These are phyloP conservation scores for Pythium folliculosum DNA, from an alignment of 352 stramenopile species.

Conservation along the genomic window DNA sequence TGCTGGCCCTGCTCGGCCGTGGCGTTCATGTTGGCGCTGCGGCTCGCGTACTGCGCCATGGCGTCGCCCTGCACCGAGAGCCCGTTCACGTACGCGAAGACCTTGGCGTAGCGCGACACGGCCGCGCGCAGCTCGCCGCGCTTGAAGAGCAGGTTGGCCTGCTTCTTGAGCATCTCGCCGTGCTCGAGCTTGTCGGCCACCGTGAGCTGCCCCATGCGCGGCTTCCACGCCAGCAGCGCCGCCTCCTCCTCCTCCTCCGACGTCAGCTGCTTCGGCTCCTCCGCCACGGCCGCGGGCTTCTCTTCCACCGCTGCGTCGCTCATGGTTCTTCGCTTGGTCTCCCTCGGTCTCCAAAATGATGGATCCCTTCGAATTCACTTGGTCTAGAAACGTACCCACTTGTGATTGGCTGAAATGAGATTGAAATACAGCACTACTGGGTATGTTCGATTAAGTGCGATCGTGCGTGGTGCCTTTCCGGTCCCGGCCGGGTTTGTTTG, in stretches of 20 bases:
- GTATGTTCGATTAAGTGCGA: slow-evolving; percentile 7
- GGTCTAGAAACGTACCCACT: slow-evolving; percentile 13
- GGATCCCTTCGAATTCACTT: no score
- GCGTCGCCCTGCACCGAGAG: slow-evolving; percentile 71
- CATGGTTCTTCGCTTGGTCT: background rate
- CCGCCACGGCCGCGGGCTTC: background rate
- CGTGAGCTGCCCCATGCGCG: slow-evolving; percentile 58
- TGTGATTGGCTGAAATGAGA: slow-evolving; percentile 13
- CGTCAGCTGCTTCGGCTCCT: background rate
- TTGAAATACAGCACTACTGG: background rate
- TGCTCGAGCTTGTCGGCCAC: slow-evolving; percentile 78
- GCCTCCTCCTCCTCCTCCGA: slow-evolving; percentile 31
- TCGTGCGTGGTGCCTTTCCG: slow-evolving; percentile 19
- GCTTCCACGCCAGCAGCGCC: slow-evolving; percentile 62
- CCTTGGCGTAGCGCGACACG: slow-evolving; percentile 62
- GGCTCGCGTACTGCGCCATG: slow-evolving; percentile 73
- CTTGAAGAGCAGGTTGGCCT: slow-evolving; percentile 75
- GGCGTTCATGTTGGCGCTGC: slow-evolving; percentile 49
- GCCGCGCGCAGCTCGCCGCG: slow-evolving; percentile 61
- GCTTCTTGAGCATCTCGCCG: slow-evolving; percentile 73
- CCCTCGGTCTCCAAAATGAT: background rate
- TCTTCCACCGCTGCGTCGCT: slow-evolving; percentile 4
- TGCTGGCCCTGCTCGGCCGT: slow-evolving; percentile 46
- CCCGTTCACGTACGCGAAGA: slow-evolving; percentile 86
- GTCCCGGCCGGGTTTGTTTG: slow-evolving; percentile 9